Evolutionary conservation across 2,329 filamentous ascomycete species (phyloP), one percentile per base, ranked within the genome.

Genomic region (Fusarium goolgardi): DNA sequence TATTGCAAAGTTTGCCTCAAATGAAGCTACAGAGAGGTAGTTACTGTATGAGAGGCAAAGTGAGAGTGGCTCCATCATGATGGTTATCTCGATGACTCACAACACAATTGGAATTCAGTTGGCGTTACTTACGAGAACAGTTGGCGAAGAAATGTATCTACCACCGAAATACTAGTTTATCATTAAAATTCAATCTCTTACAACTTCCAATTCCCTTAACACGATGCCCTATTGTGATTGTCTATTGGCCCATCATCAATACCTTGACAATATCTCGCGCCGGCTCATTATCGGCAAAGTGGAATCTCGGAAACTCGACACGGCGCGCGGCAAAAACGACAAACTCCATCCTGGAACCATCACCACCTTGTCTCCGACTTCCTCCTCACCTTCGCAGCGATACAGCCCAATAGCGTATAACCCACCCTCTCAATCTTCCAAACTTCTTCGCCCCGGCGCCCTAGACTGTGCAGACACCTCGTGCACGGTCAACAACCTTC

Each of bases 391-490:
- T 47, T 37, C 56, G 21, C 58, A 65, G 65, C 69, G 59, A 74
- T 43, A 62, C n/a, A 62, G 44, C 27, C 49, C 46, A 60, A 53
- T 59, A 65, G 52, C 62, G 65, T 46, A 44, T 45, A 62, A 55
- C 41, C 64, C 50, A 52, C 11, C 44, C 21, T 35, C 40, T 31
- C 46, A 50, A 52, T 34, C 10, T 46, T 46, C 41, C 20, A 43
- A 60, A 31, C 27, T 50, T 52, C 29, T 41, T 55, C 60, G 55
- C 55, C 54, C 46, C 44, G 49, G 59, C 65, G 61, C 61, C 53
- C 65, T 47, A 75, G 84, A 83, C 85, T 87, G 85, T 87, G 85
- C 85, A 79, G 75, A 75, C 65, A 72, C 60, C 69, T 68, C 73
- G 77, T 77, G 85, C 85, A 86, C 85, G 84, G 85, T 85, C 73